Base-by-base conservation (phyloP, 2,329 filamentous ascomycete species). In the Talaromyces sp. region DNA sequence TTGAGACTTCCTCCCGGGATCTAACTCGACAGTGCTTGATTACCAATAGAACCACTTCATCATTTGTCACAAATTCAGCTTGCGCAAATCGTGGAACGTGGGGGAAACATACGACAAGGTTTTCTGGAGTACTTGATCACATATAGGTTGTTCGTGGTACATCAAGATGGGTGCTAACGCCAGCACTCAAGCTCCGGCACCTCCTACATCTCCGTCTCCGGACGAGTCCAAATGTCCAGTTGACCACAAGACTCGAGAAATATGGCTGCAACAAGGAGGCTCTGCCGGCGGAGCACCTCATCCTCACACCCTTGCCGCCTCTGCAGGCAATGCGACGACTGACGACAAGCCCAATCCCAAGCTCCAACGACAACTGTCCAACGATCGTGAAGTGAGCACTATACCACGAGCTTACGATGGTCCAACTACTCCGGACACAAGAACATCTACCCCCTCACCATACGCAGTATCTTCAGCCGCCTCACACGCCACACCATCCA, bases 241-340 rank as follows among this genome's bases (percentile, higher is more conserved):
- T 71, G 93, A 98, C 78, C 90, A 93, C 79, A 90, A 91, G 71
- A 89, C 92, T 59, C 89, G 95, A 70, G 89, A 92, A 70, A 86
- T 89, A 70, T 99, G 93, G 93, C 84, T 98, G 76, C 85, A 72
- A 79, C 83, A 69, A 58, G 73, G 64, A 58, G 73, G 64, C 63
- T 78, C 67, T 64, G 77, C 67, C 28, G 71, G 71, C 37, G 61
- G 70, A 68, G 76, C 66, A 67, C 76, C 69, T 60, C 75, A 73
- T 66, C 74, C 71, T 61, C 67, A 70, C 21, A 68, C 71, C 57
- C 66, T 68, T 61, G 66, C 67, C 62, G 58, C 69, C 40, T 60
- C 66, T 60, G 52, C 71, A 44, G 66, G 69, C 56, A 67, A 61
- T 66, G 58, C 48, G 46, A 35, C 48, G 12, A 72, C 66, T 44